Evolutionary conservation across 371 early-diverging fungal species (phyloP).

Genomic region (Capniomyces stellatus): DNA sequence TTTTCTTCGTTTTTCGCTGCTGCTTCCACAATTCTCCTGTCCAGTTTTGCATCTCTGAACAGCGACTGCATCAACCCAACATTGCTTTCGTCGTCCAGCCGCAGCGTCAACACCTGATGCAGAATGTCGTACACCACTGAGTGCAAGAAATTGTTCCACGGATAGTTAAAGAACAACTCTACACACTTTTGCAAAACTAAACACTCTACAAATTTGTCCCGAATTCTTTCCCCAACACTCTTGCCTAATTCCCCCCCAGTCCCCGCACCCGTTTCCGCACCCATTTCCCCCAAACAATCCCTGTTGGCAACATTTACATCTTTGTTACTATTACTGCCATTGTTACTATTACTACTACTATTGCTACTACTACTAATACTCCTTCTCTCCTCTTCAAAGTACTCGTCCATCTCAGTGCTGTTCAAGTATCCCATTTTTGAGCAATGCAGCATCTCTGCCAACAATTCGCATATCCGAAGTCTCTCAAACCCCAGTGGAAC

Average conservation of each 20-base stretch:
- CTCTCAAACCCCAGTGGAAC: constrained; percentile 81
- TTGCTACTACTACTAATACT: not conserved
- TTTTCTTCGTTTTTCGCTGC: constrained; percentile 47
- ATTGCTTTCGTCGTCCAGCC: constrained; percentile 40
- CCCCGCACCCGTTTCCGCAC: constrained; percentile 6
- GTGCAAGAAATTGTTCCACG: constrained; percentile 90
- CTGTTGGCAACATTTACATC: constrained; percentile 4
- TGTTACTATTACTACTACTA: not conserved
- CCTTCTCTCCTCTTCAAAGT: not conserved
- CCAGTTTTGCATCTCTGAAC: constrained; percentile 61
- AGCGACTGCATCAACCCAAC: constrained; percentile 51
- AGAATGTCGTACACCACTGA: constrained; percentile 89
- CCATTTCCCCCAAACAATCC: constrained; percentile 5
- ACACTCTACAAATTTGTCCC: constrained; percentile 40
- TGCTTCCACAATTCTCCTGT: constrained; percentile 54
- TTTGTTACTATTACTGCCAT: constrained; percentile 3
- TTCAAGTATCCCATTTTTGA: constrained; percentile 62
- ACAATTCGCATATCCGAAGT: constrained; percentile 81
- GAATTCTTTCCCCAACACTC: constrained; percentile 47
- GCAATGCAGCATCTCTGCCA: constrained; percentile 83
- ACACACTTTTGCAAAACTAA: constrained; percentile 30
- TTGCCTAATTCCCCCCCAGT: not conserved
- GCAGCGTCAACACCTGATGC: constrained; percentile 81
- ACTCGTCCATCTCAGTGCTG: constrained; percentile 3
- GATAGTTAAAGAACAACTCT: constrained; percentile 73